phyloP scores from a whole-genome alignment of 805 yeast genomes.

The Wickerhamiella domercqiae region DNA sequence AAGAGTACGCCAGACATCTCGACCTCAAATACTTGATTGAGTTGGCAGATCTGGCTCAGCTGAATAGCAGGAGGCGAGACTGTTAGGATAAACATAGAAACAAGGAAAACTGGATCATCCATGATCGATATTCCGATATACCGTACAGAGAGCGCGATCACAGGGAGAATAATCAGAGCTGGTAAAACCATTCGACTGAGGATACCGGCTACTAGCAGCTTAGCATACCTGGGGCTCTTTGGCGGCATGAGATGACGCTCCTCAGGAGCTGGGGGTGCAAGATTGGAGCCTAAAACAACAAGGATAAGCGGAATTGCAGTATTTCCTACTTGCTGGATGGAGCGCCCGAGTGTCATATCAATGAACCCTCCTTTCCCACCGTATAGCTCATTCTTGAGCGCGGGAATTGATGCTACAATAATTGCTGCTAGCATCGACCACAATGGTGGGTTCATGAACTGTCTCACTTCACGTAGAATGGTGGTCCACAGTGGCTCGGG shows the following conservation, averaged over 20 bases:
- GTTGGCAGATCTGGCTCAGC: slow-evolving; percentile 47
- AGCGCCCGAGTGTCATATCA: slow-evolving; percentile 35
- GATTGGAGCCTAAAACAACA: slow-evolving; percentile 45
- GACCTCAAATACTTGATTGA: slow-evolving; percentile 42
- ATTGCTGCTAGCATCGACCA: slow-evolving; percentile 49
- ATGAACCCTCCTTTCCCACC: slow-evolving; percentile 30
- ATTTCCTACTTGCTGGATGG: slow-evolving; percentile 38
- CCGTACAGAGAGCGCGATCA: slow-evolving; percentile 38
- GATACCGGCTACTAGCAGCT: slow-evolving; percentile 38
- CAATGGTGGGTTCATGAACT: slow-evolving; percentile 50
- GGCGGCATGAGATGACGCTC: slow-evolving; percentile 17
- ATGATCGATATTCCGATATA: slow-evolving; percentile 32
- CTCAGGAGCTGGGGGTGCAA: slow-evolving; percentile 39
- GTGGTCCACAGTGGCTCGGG: slow-evolving; percentile 2
- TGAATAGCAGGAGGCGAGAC: slow-evolving; percentile 57
- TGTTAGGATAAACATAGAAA: slow-evolving; percentile 43
- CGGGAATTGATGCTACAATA: slow-evolving; percentile 41
- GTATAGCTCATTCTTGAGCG: slow-evolving; percentile 32
- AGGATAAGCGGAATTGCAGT: slow-evolving; percentile 49
- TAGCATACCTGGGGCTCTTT: slow-evolving; percentile 26
- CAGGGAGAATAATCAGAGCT: slow-evolving; percentile 36
- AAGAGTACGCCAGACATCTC: slow-evolving; percentile 53
- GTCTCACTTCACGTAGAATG: slow-evolving; percentile 11
- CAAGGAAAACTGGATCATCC: slow-evolving; percentile 44
- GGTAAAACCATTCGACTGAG: slow-evolving; percentile 49